Evolutionary conservation across 1,284 basidiomycete genomes (phyloP).

Genomic region (Athelia psychrophila): DNA sequence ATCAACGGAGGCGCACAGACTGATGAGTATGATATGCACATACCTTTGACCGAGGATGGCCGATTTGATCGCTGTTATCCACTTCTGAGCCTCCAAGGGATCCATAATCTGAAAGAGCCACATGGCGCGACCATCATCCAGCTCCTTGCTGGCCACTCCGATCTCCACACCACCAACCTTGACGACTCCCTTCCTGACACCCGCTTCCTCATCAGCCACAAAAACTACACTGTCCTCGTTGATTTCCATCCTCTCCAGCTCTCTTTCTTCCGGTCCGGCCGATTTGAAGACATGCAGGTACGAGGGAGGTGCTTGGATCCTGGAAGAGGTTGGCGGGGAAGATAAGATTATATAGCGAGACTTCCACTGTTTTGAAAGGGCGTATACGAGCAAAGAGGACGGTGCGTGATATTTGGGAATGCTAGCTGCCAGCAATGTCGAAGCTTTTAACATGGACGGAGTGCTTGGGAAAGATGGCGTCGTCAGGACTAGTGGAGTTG

Average conservation of each 20-base stretch:
- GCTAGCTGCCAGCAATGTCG: constrained; percentile 46
- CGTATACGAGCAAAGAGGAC: constrained; percentile 64
- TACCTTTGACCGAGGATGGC: constrained; percentile 70
- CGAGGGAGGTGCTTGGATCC: constrained; percentile 37
- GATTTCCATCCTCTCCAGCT: constrained; percentile 70
- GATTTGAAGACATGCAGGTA: constrained; percentile 74
- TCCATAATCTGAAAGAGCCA: constrained; percentile 70
- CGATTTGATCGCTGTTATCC: constrained; percentile 72
- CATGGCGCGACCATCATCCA: constrained; percentile 48
- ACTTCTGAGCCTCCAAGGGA: constrained; percentile 58
- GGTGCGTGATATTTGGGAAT: constrained; percentile 66
- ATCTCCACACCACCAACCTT: constrained; percentile 64
- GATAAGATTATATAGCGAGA: constrained; percentile 61
- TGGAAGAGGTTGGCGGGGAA: constrained; percentile 32
- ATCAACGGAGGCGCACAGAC: constrained; percentile 3
- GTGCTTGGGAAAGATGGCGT: constrained; percentile 63
- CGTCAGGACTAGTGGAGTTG: constrained; percentile 27
- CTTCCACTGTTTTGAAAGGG: constrained; percentile 73
- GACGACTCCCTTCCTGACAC: constrained; percentile 59
- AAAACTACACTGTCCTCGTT: constrained; percentile 72
- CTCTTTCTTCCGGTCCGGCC: constrained; percentile 51
- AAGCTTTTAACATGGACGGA: constrained; percentile 43
- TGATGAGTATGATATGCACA: constrained; percentile 11
- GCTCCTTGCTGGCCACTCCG: constrained; percentile 44
- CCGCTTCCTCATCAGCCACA: constrained; percentile 66